Evolutionary conservation across 2,329 filamentous ascomycete species (phyloP).

Genomic region (Simplicillium sp.): DNA sequence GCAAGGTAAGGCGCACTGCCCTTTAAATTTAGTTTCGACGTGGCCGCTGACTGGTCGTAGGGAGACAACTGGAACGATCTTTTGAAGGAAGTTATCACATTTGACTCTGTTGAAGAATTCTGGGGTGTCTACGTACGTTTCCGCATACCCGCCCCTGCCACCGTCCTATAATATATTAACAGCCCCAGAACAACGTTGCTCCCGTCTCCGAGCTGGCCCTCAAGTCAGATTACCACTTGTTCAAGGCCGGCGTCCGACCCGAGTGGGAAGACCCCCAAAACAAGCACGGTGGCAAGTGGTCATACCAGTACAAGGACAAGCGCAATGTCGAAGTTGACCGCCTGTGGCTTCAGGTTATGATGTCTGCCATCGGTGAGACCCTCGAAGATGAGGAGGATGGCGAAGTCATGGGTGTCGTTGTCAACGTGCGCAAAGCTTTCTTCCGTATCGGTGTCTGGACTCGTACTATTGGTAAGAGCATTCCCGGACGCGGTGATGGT

Average conservation of each 20-base stretch:
- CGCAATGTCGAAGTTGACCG: conserved; percentile 84
- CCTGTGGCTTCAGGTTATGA: conserved; percentile 94
- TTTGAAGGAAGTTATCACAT: conserved; percentile 96
- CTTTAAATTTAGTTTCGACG: no score
- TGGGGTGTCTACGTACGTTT: conserved; percentile 94
- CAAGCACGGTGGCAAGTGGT: conserved; percentile 99
- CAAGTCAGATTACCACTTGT: conserved; percentile 98
- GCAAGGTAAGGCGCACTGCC: conserved; percentile 55
- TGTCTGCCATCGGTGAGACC: conserved; percentile 93
- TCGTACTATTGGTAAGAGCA: conserved; percentile 78
- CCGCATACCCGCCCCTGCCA: neutral
- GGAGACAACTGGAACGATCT: conserved; percentile 98
- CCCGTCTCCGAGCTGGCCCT: conserved; percentile 89
- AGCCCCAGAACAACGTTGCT: conserved; percentile 86
- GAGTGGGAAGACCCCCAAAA: conserved; percentile 99
- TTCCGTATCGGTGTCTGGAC: conserved; percentile 98
- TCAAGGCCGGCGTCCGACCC: conserved; percentile 93
- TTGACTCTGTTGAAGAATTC: conserved; percentile 98
- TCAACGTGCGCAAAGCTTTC: conserved; percentile 97
- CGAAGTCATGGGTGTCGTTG: conserved; percentile 98
- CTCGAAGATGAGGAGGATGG: conserved; percentile 90
- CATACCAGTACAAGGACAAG: conserved; percentile 97
- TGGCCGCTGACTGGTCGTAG: conserved; percentile 29
- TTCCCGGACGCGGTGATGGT: conserved; percentile 64
- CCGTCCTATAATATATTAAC: conserved; percentile 9